Evolutionary conservation across 441 rosid species (phyloP).

Genomic region (Monsonia emarginata): DNA sequence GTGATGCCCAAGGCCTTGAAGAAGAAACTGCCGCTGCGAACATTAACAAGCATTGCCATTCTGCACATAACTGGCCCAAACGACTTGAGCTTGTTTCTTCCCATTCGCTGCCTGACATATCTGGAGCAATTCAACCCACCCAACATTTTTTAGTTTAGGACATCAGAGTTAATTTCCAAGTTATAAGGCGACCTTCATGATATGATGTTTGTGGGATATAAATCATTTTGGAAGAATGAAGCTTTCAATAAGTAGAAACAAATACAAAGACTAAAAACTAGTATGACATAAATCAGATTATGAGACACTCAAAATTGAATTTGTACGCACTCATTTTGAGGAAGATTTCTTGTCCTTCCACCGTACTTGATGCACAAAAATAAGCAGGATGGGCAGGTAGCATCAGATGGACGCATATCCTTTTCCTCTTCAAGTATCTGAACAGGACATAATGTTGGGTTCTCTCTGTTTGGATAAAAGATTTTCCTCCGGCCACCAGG

Average conservation of each 20-base stretch:
- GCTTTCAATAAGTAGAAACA: not conserved
- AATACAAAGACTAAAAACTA: not conserved
- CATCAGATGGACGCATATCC: conserved; percentile 49
- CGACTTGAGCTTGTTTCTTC: conserved; percentile 54
- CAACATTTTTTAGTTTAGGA: not conserved
- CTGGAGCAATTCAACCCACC: conserved; percentile 21
- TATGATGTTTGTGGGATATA: too few relatives aligned
- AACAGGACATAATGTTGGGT: conserved; percentile 44
- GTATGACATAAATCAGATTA: not conserved
- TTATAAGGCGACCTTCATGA: not conserved
- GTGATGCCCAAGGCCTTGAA: conserved; percentile 57
- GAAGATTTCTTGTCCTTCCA: conserved; percentile 55
- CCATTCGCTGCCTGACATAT: conserved; percentile 62
- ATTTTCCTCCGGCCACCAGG: conserved; percentile 37
- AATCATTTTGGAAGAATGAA: too few relatives aligned
- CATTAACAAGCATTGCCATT: conserved; percentile 41
- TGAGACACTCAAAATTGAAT: not conserved
- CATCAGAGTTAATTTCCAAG: not conserved
- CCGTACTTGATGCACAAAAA: conserved; percentile 60
- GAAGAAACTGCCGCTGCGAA: conserved; percentile 53
- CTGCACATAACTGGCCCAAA: conserved; percentile 45
- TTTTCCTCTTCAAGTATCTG: conserved; percentile 51
- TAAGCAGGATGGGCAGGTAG: conserved; percentile 45
- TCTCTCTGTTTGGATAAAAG: conserved; percentile 37
- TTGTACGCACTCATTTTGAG: conserved; percentile 47